Evolutionary conservation across 352 stramenopile species (phyloP).

Genomic region (Globisporangium barbulae): DNA sequence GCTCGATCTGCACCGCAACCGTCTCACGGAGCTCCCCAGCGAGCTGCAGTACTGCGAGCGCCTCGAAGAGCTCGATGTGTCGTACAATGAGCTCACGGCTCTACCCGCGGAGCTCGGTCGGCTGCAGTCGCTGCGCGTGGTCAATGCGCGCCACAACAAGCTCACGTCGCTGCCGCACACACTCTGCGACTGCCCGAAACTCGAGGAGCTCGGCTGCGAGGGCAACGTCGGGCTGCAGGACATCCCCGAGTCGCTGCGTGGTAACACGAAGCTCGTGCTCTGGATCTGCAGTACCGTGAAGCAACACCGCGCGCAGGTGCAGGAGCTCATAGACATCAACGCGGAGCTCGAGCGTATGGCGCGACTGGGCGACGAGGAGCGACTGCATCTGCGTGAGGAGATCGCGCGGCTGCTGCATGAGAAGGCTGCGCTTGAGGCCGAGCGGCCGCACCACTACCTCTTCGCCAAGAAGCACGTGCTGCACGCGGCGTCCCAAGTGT

Average conservation of each 20-base stretch:
- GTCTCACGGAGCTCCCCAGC: constrained; percentile 53
- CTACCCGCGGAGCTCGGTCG: constrained; percentile 52
- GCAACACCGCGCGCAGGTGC: constrained; percentile 52
- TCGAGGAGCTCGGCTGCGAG: constrained; percentile 54
- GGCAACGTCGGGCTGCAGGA: constrained; percentile 55
- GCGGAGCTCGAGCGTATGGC: constrained; percentile 67
- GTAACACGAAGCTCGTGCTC: constrained; percentile 70
- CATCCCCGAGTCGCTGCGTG: constrained; percentile 60
- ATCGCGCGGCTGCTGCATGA: constrained; percentile 59
- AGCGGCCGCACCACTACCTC: constrained; percentile 71
- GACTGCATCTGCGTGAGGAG: constrained; percentile 58
- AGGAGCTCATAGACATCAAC: constrained; percentile 76
- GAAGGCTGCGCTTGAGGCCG: constrained; percentile 53
- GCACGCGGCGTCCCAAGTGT: constrained; percentile 55
- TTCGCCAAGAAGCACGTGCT: constrained; percentile 62
- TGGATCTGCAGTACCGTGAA: constrained; percentile 84
- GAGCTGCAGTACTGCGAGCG: constrained; percentile 69
- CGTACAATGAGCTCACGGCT: constrained; percentile 59
- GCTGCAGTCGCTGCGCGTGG: constrained; percentile 46
- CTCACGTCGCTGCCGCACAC: constrained; percentile 65
- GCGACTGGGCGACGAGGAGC: constrained; percentile 69
- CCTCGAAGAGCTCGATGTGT: constrained; percentile 61
- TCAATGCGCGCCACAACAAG: constrained; percentile 74
- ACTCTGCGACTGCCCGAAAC: constrained; percentile 59
- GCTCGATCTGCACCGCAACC: constrained; percentile 65